A percentile compares a stretch with the other conserved stretches of the same genome.
Evolutionary conservation across 257 asterid genomes (phyloP).

Genomic region (Solanum bulbocastanum): DNA sequence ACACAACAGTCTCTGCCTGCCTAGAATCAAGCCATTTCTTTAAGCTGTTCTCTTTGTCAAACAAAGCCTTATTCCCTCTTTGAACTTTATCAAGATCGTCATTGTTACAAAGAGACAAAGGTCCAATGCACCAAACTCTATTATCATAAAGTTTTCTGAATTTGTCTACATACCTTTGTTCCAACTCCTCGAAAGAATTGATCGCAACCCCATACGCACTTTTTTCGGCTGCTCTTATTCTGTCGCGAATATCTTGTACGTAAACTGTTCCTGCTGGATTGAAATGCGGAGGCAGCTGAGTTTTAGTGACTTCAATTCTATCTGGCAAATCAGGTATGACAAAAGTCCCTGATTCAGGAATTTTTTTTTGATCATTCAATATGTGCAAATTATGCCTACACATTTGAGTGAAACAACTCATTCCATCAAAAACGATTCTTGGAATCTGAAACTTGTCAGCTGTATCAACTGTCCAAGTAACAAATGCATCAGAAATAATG

Average conservation of each 20-base stretch:
- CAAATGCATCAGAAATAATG: not conserved
- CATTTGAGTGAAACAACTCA: not conserved
- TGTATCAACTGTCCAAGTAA: not conserved
- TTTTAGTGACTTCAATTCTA: not conserved
- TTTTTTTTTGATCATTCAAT: not conserved
- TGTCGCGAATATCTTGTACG: not conserved
- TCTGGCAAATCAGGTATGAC: not conserved
- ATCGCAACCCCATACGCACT: not conserved
- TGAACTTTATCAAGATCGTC: not conserved
- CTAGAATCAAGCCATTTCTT: not conserved
- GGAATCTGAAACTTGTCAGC: not conserved
- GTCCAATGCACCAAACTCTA: slow-evolving; percentile 6
- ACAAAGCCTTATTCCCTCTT: not conserved
- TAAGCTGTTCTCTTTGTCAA: not conserved
- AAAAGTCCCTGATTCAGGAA: not conserved
- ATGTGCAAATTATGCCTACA: not conserved
- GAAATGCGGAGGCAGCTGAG: not conserved
- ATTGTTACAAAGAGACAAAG: not conserved
- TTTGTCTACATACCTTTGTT: not conserved
- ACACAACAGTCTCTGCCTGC: not conserved
- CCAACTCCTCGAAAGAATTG: slow-evolving; percentile 5
- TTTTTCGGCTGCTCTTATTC: not conserved
- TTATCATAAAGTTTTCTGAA: not conserved
- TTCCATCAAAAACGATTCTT: not conserved
- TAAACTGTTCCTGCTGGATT: not conserved